Conservation (phyloP, 495 filamentous ascomycete species). For the Lasiosphaeria ovina region DNA sequence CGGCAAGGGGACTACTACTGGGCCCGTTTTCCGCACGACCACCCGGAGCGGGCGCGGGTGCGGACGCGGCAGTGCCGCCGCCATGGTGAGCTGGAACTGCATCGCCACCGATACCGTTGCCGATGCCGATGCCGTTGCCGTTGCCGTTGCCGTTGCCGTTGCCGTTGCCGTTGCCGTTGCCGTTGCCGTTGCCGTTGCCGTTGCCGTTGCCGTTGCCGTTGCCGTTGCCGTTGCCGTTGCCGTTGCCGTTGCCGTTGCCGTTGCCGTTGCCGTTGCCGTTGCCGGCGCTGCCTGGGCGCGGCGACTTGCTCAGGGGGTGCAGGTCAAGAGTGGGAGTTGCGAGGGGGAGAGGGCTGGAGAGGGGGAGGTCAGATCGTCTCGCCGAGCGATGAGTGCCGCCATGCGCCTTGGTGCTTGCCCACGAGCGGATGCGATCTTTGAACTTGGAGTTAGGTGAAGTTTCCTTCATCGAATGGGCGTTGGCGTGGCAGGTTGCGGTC, state of each 20-base stretch:
- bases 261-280: neutral
- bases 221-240: neutral
- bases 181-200: neutral
- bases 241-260: neutral
- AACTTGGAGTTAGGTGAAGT: constrained; percentile 51
- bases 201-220: neutral
- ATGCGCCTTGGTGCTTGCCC: constrained; percentile 51
- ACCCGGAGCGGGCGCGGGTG: neutral
- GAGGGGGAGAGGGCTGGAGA: constrained; percentile 1
- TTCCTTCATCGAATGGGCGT: constrained; percentile 60
- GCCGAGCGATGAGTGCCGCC: constrained; percentile 42
- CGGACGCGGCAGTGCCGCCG: neutral
- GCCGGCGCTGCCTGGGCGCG: neutral
- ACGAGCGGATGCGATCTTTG: constrained; percentile 60
- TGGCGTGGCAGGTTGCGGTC: constrained; percentile 8
- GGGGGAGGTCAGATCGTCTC: constrained; percentile 31
- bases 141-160: neutral
- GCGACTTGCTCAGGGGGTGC: constrained; percentile 35
- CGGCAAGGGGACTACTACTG: constrained; percentile 35
- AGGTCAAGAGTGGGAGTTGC: constrained; percentile 18
- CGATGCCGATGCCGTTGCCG: neutral
- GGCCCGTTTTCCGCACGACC: constrained; percentile 4
- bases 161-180: neutral
- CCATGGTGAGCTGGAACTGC: neutral
- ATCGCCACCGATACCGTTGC: constrained; percentile 1